Evolutionary conservation across 352 stramenopile species (phyloP).

Genomic region (Globisporangium nodosum): DNA sequence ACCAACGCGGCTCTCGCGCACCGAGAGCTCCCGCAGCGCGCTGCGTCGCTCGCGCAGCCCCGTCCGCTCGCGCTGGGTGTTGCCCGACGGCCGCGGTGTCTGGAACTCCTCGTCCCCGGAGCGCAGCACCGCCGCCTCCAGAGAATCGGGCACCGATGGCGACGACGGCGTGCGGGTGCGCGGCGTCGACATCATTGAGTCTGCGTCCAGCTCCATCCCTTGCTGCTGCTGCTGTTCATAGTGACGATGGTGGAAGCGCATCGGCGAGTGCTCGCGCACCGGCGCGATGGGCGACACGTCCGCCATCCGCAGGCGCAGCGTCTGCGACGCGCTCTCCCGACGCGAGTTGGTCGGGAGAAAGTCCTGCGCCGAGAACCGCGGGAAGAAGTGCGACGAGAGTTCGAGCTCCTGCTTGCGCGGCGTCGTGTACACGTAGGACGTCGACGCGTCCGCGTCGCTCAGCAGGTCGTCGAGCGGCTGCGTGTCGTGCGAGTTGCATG

Average conservation of each 20-base stretch:
- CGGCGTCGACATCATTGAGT: neutral
- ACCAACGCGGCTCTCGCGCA: slow-evolving; percentile 5
- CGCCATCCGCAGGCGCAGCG: slow-evolving; percentile 39
- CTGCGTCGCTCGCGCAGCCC: neutral
- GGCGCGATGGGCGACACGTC: slow-evolving; percentile 59
- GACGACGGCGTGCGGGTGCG: slow-evolving; percentile 1
- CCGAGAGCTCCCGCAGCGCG: slow-evolving; percentile 4
- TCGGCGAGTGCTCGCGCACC: neutral
- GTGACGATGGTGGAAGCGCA: slow-evolving; percentile 4
- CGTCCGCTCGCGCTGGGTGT: neutral
- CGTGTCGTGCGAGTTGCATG: slow-evolving; percentile 2
- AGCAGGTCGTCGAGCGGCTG: slow-evolving; percentile 6
- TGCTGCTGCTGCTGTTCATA: neutral
- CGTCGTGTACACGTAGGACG: slow-evolving; percentile 70
- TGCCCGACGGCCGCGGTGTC: slow-evolving; percentile 7
- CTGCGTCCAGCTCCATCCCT: neutral
- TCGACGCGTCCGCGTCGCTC: slow-evolving; percentile 14
- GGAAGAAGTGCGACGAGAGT: slow-evolving; percentile 23
- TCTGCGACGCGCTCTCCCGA: slow-evolving; percentile 38
- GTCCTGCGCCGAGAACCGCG: slow-evolving; percentile 55
- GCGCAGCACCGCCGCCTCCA: slow-evolving; percentile 2
- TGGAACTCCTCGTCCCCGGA: slow-evolving; percentile 7
- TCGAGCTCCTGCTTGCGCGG: slow-evolving; percentile 12
- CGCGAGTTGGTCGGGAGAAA: slow-evolving; percentile 16
- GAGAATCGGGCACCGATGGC: slow-evolving; percentile 1